Base-by-base conservation (phyloP, 1,284 basidiomycete species). In the Trichosporon coremiiforme region DNA sequence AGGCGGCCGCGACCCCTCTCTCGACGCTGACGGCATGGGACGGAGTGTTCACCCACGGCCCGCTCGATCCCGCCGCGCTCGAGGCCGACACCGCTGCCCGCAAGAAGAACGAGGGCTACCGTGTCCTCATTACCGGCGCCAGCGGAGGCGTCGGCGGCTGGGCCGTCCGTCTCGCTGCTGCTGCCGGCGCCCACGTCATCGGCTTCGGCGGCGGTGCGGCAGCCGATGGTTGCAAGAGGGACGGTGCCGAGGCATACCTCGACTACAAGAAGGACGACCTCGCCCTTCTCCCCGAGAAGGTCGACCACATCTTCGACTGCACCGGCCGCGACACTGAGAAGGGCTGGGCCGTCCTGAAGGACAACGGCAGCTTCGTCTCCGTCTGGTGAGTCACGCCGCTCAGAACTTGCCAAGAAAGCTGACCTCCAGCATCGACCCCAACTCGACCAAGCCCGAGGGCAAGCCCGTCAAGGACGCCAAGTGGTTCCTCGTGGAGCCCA, bases 401-500 rank as follows among this genome's bases (percentile, higher is more conserved):
- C 3, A 6, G 2, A 20, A 17, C 55, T 12, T 25, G 33, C 15
- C 17, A n/a, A 9, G 13, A 15, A 5, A 22, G 38, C 57, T 66
- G 36, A 66, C 35, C 12, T 6, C 20, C 62, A 68, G 45, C 4
- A 45, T n/a, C 29, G 66, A 70, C 50, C 71, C 71, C 7, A 17
- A 38, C 38, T 29, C 22, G 17, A 33, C 45, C 31, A 65, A 66
- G 50, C 71, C 71, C 4, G 41, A 36, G 12, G 64, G 45, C 41
- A 68, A 68, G 41, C 15, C 6, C 6, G 62, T 12, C 36, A 25
- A 22, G 10, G 63, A 60, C 2, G 67, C 67, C 6, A 63, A 68
- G 65, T 73, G 71, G 71, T 73, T 63, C 71, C 71, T 73, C 33
- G 71, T 73, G 62, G 15, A 50, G 65, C 71, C 71, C 31, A 63